phyloP scores from a whole-genome alignment of 495 filamentous ascomycete genomes.

The Aspergillus kassunensis region DNA sequence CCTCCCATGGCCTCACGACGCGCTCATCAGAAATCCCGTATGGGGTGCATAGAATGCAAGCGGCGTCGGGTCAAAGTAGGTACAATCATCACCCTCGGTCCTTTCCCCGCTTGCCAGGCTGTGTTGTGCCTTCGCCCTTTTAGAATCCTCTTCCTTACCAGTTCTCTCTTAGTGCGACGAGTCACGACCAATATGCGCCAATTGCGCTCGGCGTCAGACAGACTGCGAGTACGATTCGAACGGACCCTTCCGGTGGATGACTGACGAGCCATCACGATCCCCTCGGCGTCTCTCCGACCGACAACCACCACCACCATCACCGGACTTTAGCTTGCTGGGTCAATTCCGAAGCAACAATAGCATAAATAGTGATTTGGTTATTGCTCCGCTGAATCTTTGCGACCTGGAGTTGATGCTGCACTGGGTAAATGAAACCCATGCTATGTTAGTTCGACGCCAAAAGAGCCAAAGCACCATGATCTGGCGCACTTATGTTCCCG shows the following conservation, averaged over 20 bases:
- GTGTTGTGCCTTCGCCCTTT: too few species aligned
- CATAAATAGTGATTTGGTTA: not conserved
- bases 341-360: conserved; percentile 15
- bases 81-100: conserved; percentile 11
- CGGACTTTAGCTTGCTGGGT: conserved; percentile 24
- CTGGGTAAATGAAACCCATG: conserved; percentile 38
- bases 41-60: conserved; percentile 28
- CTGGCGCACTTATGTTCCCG: conserved; percentile 42
- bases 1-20: conserved; percentile 22
- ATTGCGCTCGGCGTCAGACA: conserved; percentile 37
- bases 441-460: conserved; percentile 28
- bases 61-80: conserved; percentile 41
- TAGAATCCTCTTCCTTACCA: not conserved
- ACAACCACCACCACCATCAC: conserved; percentile 23
- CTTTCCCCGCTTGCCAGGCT: not conserved
- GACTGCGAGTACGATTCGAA: conserved; percentile 39
- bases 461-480: conserved; percentile 27
- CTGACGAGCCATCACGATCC: conserved; percentile 25
- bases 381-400: conserved; percentile 27
- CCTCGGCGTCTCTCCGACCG: conserved; percentile 16
- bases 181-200: conserved; percentile 33
- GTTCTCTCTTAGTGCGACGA: conserved; percentile 33
- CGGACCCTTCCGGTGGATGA: conserved; percentile 36
- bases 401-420: conserved; percentile 45
- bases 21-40: conserved; percentile 28